Evolutionary conservation across 257 asterid species (phyloP).

Genomic region (Solanum peruvianum): DNA sequence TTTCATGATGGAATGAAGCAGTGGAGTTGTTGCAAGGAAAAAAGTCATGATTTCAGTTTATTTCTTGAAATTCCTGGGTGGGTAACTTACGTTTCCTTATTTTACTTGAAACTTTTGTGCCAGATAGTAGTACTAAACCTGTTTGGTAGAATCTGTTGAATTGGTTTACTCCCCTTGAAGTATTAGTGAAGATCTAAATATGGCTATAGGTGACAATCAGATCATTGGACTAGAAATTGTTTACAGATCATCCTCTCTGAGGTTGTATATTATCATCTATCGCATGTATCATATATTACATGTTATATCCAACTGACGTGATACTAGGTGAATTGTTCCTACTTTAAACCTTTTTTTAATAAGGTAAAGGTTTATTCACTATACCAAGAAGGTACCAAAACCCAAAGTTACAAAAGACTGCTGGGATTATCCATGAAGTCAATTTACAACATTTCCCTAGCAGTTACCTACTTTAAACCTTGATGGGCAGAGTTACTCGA

Average conservation of each 20-base stretch:
- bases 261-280: neutral
- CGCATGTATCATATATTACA: neutral
- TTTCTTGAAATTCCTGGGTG: slow-evolving; percentile 79
- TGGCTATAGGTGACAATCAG: neutral
- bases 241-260: neutral
- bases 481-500: neutral
- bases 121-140: neutral
- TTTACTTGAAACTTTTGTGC: neutral
- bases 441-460: neutral
- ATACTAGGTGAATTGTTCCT: neutral
- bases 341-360: neutral
- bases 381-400: neutral
- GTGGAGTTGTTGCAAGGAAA: slow-evolving; percentile 98
- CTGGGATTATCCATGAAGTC: neutral
- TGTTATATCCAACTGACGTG: neutral
- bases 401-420: neutral
- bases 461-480: too few species aligned
- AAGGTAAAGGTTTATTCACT: neutral
- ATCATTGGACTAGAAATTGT: neutral
- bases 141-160: neutral
- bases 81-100: neutral
- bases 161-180: neutral
- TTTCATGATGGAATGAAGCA: slow-evolving; percentile 96
- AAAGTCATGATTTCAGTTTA: slow-evolving; percentile 85
- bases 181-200: neutral